Evolutionary conservation across 768 basidiomycete genomes (phyloP).

Genomic region (Rhodosporidiobolus sp.): DNA sequence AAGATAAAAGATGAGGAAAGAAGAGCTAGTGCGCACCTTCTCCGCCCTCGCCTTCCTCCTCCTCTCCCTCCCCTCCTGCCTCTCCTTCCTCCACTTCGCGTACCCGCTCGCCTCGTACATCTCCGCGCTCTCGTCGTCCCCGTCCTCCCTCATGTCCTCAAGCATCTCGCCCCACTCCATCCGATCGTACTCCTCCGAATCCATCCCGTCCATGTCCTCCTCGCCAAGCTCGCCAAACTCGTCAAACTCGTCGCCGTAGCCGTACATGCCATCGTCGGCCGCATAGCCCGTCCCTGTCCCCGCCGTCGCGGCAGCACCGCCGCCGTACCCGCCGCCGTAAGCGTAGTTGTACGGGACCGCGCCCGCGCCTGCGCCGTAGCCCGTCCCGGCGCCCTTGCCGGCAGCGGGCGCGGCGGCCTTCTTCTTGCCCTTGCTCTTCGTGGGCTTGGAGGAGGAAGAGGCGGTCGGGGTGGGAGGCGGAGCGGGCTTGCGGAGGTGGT

Average conservation of each 20-base stretch:
- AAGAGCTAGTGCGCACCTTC: background rate
- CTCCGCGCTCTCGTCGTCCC: background rate
- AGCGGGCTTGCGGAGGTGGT: constrained; percentile 9
- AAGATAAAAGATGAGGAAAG: background rate
- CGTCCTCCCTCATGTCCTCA: too few relatives aligned
- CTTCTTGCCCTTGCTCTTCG: background rate
- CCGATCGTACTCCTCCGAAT: background rate
- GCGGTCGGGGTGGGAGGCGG: background rate
- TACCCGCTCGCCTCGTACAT: too few relatives aligned
- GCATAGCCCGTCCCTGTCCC: background rate
- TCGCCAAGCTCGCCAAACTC: background rate
- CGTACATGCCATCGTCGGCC: background rate
- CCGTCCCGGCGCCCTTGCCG: constrained; percentile 7
- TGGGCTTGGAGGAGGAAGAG: background rate
- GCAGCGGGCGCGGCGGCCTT: background rate
- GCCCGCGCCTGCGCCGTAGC: constrained; percentile 4
- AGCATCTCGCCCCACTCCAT: too few relatives aligned
- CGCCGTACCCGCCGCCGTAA: background rate
- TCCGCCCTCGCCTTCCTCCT: background rate
- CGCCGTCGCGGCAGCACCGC: background rate
- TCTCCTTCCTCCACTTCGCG: background rate
- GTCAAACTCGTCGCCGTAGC: background rate
- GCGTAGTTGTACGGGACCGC: background rate
- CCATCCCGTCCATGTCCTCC: background rate
- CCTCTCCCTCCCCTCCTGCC: background rate